Conservation (phyloP, 768 basidiomycete genomes). For the Pleurotus djamor region DNA sequence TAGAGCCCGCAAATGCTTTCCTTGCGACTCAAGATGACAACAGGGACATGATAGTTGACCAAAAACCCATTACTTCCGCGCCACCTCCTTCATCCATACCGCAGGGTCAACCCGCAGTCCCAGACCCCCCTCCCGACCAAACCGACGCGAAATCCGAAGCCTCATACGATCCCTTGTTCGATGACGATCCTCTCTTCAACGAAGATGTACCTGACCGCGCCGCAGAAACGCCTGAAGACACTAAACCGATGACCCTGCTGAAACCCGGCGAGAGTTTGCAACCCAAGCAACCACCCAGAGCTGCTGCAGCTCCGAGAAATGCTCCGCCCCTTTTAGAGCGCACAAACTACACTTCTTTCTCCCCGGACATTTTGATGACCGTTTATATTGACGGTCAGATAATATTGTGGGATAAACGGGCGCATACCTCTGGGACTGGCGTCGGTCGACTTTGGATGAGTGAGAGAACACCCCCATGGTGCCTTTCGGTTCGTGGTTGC, state of each 20-base stretch:
- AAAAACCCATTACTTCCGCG: slow-evolving; percentile 3
- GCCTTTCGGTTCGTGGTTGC: slow-evolving; percentile 72
- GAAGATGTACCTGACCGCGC: slow-evolving; percentile 32
- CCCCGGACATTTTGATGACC: slow-evolving; percentile 83
- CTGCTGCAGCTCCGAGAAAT: slow-evolving; percentile 58
- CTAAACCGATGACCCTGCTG: slow-evolving; percentile 5
- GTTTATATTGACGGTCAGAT: slow-evolving; percentile 92
- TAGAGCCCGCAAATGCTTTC: not conserved
- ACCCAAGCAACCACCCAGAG: slow-evolving; percentile 11
- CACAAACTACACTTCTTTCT: slow-evolving; percentile 59
- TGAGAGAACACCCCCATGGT: slow-evolving; percentile 95
- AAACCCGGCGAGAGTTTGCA: slow-evolving; percentile 10
- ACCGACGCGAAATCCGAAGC: slow-evolving; percentile 67
- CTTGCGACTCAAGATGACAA: not conserved
- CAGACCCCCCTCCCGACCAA: slow-evolving; percentile 7
- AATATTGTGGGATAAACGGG: slow-evolving; percentile 86
- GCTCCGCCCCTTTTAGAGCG: slow-evolving; percentile 74
- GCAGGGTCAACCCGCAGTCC: slow-evolving; percentile 2
- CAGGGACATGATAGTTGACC: slow-evolving; percentile 14
- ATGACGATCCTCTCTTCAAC: slow-evolving; percentile 73
- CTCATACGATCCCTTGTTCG: slow-evolving; percentile 88
- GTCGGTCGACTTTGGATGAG: slow-evolving; percentile 87
- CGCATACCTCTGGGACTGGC: slow-evolving; percentile 57
- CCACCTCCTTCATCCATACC: slow-evolving; percentile 10
- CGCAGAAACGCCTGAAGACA: slow-evolving; percentile 2